These are phyloP conservation scores for Saitozyma podzolica DNA, from an alignment of 768 basidiomycete genomes.

Conservation along the genomic window DNA sequence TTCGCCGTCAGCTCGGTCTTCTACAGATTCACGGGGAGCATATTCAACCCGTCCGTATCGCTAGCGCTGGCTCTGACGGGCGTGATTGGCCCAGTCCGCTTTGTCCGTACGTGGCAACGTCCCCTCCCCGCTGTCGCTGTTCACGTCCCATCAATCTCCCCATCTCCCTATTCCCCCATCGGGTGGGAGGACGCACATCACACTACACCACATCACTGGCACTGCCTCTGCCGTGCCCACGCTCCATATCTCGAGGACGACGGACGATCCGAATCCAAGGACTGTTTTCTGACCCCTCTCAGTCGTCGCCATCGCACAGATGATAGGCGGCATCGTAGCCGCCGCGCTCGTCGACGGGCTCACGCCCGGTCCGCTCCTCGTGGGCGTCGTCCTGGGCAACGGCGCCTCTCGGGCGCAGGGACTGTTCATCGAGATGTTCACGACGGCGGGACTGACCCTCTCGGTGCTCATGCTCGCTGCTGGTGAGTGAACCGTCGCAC, in stretches of 20 bases:
- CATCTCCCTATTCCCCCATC: too few species aligned
- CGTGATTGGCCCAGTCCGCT: constrained; percentile 46
- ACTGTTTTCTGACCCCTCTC: not conserved
- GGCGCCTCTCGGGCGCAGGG: constrained; percentile 42
- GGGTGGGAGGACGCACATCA: too few species aligned
- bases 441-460: constrained; percentile 40
- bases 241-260: too few species aligned
- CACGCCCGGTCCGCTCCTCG: constrained; percentile 37
- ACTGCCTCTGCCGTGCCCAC: too few species aligned
- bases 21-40: constrained; percentile 48
- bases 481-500: too few species aligned
- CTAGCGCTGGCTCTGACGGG: constrained; percentile 42
- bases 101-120: constrained; percentile 28
- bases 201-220: too few species aligned
- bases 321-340: constrained; percentile 42
- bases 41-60: constrained; percentile 45
- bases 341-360: constrained; percentile 45
- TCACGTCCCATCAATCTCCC: too few species aligned
- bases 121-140: too few species aligned
- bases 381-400: constrained; percentile 27
- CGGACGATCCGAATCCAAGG: not conserved
- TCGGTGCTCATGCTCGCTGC: constrained; percentile 50
- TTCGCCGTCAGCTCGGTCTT: constrained; percentile 46
- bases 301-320: constrained; percentile 38
- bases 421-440: constrained; percentile 52